These are phyloP conservation scores for Alnus glutinosa DNA, from an alignment of 306 rosid genomes.

Conservation along the genomic window DNA sequence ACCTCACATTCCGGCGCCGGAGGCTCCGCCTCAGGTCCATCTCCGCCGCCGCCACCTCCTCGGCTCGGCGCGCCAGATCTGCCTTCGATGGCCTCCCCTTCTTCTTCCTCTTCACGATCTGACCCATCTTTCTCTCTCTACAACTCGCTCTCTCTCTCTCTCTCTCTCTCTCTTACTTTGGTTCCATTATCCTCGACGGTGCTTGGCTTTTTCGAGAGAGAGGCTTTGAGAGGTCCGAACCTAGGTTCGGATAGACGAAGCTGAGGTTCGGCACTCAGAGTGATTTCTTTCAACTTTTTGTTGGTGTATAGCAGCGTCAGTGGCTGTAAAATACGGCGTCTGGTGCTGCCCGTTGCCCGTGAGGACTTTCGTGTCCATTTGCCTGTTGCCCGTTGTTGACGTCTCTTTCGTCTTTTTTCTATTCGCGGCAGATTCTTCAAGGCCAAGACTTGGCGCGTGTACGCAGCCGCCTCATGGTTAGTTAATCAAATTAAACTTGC, in stretches of 20 bases:
- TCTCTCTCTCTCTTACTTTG: constrained; percentile 46
- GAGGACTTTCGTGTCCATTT: constrained; percentile 42
- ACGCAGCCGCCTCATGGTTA: constrained; percentile 3
- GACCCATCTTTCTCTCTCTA: constrained; percentile 60
- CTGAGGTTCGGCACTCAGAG: constrained; percentile 40
- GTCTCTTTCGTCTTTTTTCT: constrained; percentile 14
- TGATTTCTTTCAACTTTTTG: background rate
- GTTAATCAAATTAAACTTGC: too few species aligned
- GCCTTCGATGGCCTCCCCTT: constrained; percentile 96
- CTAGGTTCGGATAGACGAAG: constrained; percentile 25
- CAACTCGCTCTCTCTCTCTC: constrained; percentile 34
- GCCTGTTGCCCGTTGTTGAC: constrained; percentile 44
- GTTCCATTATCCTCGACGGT: constrained; percentile 64
- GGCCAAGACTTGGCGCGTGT: constrained; percentile 18
- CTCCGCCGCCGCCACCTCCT: constrained; percentile 44
- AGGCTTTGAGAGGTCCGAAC: constrained; percentile 52
- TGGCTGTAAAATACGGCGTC: constrained; percentile 31
- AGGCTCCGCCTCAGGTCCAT: constrained; percentile 75
- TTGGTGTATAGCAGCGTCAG: constrained; percentile 27
- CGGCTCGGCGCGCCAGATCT: constrained; percentile 85
- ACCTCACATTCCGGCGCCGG: constrained; percentile 85
- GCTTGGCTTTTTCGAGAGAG: constrained; percentile 50
- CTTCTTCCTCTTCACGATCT: constrained; percentile 99
- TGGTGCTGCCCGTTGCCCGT: constrained; percentile 70
- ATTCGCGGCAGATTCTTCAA: background rate